A percentile compares a stretch with the other conserved stretches of the same genome.
These are phyloP conservation scores for Diversispora epigaea DNA, from an alignment of 192 early-diverging fungal genomes.

Conservation along the genomic window DNA sequence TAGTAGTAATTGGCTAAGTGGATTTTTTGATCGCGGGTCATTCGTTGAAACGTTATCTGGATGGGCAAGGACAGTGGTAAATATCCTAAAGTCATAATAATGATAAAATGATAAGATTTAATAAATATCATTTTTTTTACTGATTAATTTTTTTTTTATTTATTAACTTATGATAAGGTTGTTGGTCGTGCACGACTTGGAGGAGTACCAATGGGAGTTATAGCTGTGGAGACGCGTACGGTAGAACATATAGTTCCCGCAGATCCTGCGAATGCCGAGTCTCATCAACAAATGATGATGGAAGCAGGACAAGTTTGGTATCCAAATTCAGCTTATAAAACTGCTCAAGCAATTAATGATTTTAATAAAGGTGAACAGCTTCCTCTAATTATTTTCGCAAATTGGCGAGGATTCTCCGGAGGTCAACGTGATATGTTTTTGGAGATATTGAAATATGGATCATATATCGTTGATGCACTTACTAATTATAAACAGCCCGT, in stretches of 20 bases:
- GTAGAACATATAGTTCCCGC: conserved; percentile 91
- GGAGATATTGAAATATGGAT: conserved; percentile 96
- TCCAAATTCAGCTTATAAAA: conserved; percentile 99
- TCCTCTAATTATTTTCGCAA: conserved; percentile 98
- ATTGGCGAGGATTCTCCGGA: conserved; percentile 99
- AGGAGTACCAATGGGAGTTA: conserved; percentile 95
- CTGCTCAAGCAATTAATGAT: conserved; percentile 98
- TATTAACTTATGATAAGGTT: conserved; percentile 18
- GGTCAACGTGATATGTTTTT: conserved; percentile 99
- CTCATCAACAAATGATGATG: conserved; percentile 81
- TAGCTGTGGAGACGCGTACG: conserved; percentile 94
- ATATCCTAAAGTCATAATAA: no score
- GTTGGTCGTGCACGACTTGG: conserved; percentile 93
- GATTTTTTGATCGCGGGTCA: conserved; percentile 98
- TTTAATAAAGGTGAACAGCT: conserved; percentile 98
- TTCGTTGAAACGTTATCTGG: conserved; percentile 95
- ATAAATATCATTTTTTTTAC: no score
- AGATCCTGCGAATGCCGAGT: conserved; percentile 90
- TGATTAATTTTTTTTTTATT: no score
- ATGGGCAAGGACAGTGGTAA: conserved; percentile 89
- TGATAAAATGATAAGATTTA: no score
- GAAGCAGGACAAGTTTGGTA: conserved; percentile 98
- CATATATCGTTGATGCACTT: conserved; percentile 96
- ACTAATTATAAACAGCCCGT: conserved; percentile 95
- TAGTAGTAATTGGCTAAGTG: conserved; percentile 62